phyloP scores from a whole-genome alignment of 2,329 filamentous ascomycete species.

The Colletotrichum lini region DNA sequence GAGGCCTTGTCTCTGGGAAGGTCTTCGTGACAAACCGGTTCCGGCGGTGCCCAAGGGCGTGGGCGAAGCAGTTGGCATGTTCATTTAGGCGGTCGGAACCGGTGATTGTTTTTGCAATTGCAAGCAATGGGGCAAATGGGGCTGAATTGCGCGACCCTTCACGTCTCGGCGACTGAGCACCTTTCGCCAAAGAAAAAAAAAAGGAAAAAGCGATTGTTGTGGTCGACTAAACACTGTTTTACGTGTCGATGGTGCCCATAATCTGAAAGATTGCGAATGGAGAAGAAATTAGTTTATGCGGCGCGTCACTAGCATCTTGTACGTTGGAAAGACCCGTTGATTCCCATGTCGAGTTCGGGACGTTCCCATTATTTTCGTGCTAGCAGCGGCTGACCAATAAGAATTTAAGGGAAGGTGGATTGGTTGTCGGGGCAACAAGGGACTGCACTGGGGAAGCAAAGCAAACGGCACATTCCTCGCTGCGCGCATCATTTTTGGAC shows the following conservation, averaged over 20 bases:
- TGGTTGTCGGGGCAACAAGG: slow-evolving; percentile 48
- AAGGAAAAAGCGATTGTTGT: slow-evolving; percentile 40
- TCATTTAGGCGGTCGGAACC: slow-evolving; percentile 15
- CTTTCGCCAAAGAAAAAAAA: slow-evolving; percentile 25
- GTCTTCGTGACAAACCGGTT: slow-evolving; percentile 63
- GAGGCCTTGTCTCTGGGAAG: slow-evolving; percentile 69
- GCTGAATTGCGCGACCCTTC: slow-evolving; percentile 32
- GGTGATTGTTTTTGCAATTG: slow-evolving; percentile 34
- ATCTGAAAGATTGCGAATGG: slow-evolving; percentile 51
- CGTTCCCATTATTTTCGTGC: slow-evolving; percentile 43
- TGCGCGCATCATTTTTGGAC: slow-evolving; percentile 27
- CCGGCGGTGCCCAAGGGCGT: slow-evolving; percentile 66
- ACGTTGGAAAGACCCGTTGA: slow-evolving; percentile 39
- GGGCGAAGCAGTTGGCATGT: slow-evolving; percentile 69
- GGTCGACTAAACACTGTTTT: slow-evolving; percentile 52
- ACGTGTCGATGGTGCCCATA: slow-evolving; percentile 59
- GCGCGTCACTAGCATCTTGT: slow-evolving; percentile 49
- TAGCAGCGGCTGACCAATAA: slow-evolving; percentile 42
- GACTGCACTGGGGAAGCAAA: slow-evolving; percentile 14
- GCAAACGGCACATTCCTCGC: slow-evolving; percentile 30
- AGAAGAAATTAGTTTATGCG: slow-evolving; percentile 54
- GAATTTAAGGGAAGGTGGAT: neutral
- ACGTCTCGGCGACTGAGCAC: slow-evolving; percentile 29
- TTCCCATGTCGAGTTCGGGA: slow-evolving; percentile 41
- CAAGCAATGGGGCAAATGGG: slow-evolving; percentile 17